Conservation (phyloP, 2,329 filamentous ascomycete genomes). For the Ilyonectria destructans region DNA sequence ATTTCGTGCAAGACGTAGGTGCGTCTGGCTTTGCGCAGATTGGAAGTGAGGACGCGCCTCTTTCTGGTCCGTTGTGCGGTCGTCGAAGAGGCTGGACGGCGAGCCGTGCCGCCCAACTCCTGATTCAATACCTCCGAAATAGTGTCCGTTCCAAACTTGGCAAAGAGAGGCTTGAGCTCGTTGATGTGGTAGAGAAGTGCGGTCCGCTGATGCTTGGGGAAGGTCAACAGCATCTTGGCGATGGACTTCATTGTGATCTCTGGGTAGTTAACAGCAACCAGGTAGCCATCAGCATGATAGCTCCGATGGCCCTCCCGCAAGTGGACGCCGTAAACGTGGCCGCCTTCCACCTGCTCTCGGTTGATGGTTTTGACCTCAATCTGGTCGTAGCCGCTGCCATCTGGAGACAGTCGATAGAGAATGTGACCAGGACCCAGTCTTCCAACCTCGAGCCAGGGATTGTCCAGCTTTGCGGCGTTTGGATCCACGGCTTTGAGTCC, state of each 20-base stretch:
- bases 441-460: conserved; percentile 24
- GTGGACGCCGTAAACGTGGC: conserved; percentile 19
- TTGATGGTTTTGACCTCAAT: background rate
- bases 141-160: background rate
- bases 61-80: background rate
- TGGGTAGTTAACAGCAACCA: conserved; percentile 28
- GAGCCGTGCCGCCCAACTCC: background rate
- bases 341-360: background rate
- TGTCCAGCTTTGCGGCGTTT: background rate
- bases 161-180: background rate
- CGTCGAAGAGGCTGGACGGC: background rate
- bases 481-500: conserved; percentile 17
- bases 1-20: background rate
- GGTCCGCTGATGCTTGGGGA: background rate
- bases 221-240: background rate
- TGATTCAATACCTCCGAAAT: background rate
- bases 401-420: background rate
- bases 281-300: conserved; percentile 30
- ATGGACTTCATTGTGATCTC: conserved; percentile 19
- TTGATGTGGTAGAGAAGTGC: background rate
- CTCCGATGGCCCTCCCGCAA: conserved; percentile 22
- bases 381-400: background rate
- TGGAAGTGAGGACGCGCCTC: background rate
- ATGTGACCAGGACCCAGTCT: background rate
- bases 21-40: background rate